Percentiles rank a stretch among this genome's conserved stretches.
Evolutionary conservation across 1,284 basidiomycete species (phyloP).

Genomic region (Wallemia mellicola): DNA sequence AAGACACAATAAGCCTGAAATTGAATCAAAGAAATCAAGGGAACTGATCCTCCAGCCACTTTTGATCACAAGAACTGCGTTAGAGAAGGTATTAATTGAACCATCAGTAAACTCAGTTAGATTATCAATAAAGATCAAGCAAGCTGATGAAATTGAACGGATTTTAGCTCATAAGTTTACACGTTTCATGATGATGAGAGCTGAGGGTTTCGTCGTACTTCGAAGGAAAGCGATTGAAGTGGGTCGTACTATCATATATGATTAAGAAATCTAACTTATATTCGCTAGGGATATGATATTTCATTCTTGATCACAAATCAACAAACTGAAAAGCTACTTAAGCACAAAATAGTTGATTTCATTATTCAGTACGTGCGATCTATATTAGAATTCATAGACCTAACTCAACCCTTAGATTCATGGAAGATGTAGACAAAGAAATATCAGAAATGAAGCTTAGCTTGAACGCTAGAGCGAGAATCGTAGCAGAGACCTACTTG

Average conservation of each 20-base stretch:
- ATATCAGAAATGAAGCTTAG: constrained; percentile 30
- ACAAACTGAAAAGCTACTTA: constrained; percentile 89
- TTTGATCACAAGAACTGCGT: constrained; percentile 80
- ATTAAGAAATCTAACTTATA: not conserved
- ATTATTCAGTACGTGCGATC: constrained; percentile 52
- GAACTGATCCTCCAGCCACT: constrained; percentile 82
- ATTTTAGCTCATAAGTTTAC: constrained; percentile 96
- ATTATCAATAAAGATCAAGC: constrained; percentile 90
- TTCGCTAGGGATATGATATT: constrained; percentile 67
- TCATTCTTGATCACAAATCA: constrained; percentile 95
- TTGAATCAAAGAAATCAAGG: constrained; percentile 66
- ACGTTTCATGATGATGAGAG: constrained; percentile 96
- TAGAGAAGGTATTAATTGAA: constrained; percentile 87
- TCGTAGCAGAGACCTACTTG: constrained; percentile 44
- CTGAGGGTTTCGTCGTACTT: constrained; percentile 86
- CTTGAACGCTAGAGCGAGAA: constrained; percentile 82
- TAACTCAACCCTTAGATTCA: constrained; percentile 29
- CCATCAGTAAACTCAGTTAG: constrained; percentile 89
- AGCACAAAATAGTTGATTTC: constrained; percentile 98
- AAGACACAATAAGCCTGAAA: constrained; percentile 83
- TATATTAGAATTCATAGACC: not conserved
- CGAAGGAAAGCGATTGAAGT: constrained; percentile 74
- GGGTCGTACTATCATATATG: constrained; percentile 11
- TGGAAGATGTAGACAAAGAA: constrained; percentile 63
- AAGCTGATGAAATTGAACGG: constrained; percentile 94